These are phyloP conservation scores for Chenopodium berlandieri DNA, from an alignment of 148 eudicot genomes.

Conservation along the genomic window DNA sequence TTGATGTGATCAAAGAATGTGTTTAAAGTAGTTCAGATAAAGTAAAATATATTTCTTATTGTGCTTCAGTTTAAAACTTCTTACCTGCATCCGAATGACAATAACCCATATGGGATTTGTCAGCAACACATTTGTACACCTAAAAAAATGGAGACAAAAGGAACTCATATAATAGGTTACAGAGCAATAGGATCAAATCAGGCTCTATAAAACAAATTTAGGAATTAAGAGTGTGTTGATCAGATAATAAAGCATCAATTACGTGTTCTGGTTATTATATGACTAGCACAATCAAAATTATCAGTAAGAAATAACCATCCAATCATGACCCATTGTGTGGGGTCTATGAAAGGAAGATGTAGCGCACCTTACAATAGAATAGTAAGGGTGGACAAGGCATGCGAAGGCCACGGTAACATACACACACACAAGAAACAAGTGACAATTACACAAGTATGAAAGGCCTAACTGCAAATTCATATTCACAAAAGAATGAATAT, in stretches of 20 bases:
- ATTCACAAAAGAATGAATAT: background rate
- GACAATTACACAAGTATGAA: background rate
- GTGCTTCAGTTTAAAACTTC: background rate
- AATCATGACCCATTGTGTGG: no score
- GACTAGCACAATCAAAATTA: background rate
- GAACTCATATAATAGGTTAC: background rate
- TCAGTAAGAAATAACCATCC: background rate
- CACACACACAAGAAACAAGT: background rate
- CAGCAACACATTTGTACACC: constrained; percentile 91
- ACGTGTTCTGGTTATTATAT: background rate
- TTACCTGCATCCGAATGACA: constrained; percentile 98
- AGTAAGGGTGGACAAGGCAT: background rate
- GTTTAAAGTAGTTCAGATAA: background rate
- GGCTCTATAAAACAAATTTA: background rate
- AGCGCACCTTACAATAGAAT: background rate
- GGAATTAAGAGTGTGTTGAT: background rate
- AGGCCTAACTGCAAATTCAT: background rate
- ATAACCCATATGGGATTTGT: constrained; percentile 98
- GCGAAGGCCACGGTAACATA: background rate
- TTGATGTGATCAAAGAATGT: background rate
- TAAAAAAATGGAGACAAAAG: constrained; percentile 18
- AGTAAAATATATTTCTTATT: background rate
- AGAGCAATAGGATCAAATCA: background rate
- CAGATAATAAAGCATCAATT: background rate
- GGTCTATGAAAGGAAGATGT: background rate